Evolutionary conservation across 2,329 filamentous ascomycete species (phyloP), one percentile per base, ranked within the genome.

Genomic region (Elsinoe fawcettii): DNA sequence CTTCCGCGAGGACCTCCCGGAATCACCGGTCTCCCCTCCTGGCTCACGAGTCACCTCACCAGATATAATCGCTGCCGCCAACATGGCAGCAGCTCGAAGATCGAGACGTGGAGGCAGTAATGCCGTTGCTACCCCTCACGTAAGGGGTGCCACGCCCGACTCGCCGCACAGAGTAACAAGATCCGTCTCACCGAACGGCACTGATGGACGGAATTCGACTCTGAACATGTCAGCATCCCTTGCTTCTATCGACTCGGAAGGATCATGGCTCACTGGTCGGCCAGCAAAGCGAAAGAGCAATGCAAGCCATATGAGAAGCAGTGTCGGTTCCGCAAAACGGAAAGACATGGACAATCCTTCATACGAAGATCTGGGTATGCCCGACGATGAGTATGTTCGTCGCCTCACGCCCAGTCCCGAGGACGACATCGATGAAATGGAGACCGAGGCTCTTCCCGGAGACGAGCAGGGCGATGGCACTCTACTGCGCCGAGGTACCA

Each of bases 221-320:
- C 46, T 58, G 12, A 59, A 68, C 32, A 72, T 90, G 67, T 89
- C 90, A 27, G 86, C 91, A 70, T 97, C 92, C 0, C 78, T 97
- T 16, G 93, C 90, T 1, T 96, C 91, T 0, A 89, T 97, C 59
- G 93, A 96, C 67, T 96, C 91, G 0, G 93, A 99, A 74, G 93
- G 82, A 3, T 96, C 91, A 0, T 99, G 93, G 93, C 83, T 99
- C 1, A 93, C 90, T 2, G 90, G 92, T 14, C 84, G 85, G 58
- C 77, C 79, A 60, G 70, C 77, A 63, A 73, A 79, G 69, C 72
- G 73, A 44, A 70, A 69, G 58, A 79, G 75, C 61, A 72, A 67
- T 66, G 73, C 67, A 63, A 74, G 72, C 57, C 67, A 73, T 63
- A 64, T 74, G 62, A 72, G 71, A 51, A 79, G 77, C 62, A 78